Percentiles rank a stretch among this genome's conserved stretches.
phyloP scores from a whole-genome alignment of 2,329 filamentous ascomycete species.

The Pyrenochaeta sp. region DNA sequence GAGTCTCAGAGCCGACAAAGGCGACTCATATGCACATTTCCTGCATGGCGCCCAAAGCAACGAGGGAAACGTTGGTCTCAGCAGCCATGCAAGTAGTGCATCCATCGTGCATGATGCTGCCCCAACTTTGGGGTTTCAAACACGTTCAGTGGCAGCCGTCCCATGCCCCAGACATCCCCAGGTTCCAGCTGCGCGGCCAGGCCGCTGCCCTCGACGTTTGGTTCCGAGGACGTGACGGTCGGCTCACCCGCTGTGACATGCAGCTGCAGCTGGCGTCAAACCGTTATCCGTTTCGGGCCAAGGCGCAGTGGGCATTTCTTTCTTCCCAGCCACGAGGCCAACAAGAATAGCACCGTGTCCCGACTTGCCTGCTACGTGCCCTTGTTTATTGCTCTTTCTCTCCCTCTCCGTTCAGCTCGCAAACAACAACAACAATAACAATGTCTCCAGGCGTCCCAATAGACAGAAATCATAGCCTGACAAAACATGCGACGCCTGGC shows the following conservation, averaged over 20 bases:
- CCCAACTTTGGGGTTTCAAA: too few relatives aligned
- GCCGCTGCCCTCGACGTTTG: conserved; percentile 8
- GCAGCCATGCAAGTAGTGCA: too few relatives aligned
- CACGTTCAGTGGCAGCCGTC: too few relatives aligned
- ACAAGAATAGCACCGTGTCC: background rate
- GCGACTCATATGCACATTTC: too few relatives aligned
- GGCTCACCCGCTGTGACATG: conserved; percentile 14
- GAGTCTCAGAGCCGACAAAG: too few relatives aligned
- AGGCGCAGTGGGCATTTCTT: conserved; percentile 1
- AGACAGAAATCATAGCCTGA: too few relatives aligned
- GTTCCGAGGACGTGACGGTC: background rate
- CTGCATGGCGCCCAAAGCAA: too few relatives aligned
- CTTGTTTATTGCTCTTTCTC: background rate
- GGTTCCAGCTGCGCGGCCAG: conserved; percentile 20
- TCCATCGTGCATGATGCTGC: too few relatives aligned
- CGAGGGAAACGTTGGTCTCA: too few relatives aligned
- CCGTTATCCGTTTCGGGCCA: conserved; percentile 4
- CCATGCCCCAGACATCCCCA: conserved; percentile 6
- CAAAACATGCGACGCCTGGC: background rate
- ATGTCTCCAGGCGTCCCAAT: background rate
- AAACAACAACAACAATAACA: too few relatives aligned
- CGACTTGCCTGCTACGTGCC: background rate
- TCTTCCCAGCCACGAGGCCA: conserved; percentile 4
- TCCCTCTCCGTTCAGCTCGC: too few relatives aligned
- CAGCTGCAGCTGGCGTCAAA: conserved; percentile 4